A percentile compares a stretch with the other conserved stretches of the same genome.
phyloP scores from a whole-genome alignment of 179 eudicot species.

The Actinidia arguta region DNA sequence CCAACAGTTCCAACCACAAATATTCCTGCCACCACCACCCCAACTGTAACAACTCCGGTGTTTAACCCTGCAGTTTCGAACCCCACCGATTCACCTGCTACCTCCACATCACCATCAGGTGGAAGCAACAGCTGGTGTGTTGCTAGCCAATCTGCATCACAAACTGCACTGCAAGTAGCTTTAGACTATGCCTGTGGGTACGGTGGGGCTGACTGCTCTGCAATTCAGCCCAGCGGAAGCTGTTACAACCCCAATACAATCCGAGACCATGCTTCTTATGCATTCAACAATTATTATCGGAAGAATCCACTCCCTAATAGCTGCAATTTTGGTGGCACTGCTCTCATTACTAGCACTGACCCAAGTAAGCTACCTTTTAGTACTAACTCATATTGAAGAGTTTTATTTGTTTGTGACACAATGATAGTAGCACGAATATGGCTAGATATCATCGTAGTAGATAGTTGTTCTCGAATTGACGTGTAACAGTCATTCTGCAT shows the following conservation, averaged over 20 bases:
- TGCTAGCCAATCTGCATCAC: conserved; percentile 70
- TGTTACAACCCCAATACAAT: conserved; percentile 70
- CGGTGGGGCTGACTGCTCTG: conserved; percentile 72
- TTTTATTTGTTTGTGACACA: neutral
- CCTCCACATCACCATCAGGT: conserved; percentile 27
- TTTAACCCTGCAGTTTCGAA: conserved; percentile 52
- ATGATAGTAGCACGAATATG: too few species aligned
- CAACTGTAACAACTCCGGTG: conserved; percentile 43
- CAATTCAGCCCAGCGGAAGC: conserved; percentile 59
- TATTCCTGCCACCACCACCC: conserved; percentile 28
- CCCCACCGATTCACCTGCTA: conserved; percentile 49
- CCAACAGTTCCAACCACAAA: conserved; percentile 72
- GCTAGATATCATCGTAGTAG: too few species aligned
- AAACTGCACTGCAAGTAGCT: conserved; percentile 63
- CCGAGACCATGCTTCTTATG: conserved; percentile 74
- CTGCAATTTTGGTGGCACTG: conserved; percentile 90
- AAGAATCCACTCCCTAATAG: conserved; percentile 85
- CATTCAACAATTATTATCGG: conserved; percentile 87
- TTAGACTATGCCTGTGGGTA: conserved; percentile 88
- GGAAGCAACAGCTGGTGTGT: conserved; percentile 77
- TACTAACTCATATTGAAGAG: neutral
- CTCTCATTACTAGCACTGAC: conserved; percentile 71
- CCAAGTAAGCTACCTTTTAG: conserved; percentile 68
- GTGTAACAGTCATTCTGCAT: too few species aligned
- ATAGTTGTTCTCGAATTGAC: too few species aligned